phyloP scores from a whole-genome alignment of 768 basidiomycete genomes.

The Termitomyces titanicus region DNA sequence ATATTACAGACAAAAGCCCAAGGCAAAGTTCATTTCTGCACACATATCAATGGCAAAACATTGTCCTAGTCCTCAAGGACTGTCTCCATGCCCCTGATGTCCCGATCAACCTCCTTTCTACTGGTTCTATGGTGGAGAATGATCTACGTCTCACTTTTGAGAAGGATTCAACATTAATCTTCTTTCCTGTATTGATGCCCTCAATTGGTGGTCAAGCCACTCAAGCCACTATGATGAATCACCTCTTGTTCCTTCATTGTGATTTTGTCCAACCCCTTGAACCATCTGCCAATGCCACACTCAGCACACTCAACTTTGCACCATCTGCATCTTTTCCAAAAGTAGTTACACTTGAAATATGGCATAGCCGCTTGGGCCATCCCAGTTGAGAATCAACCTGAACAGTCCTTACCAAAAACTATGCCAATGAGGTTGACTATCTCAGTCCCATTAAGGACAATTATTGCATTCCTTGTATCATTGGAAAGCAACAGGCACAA shows the following conservation, averaged over 20 bases:
- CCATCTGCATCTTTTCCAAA: not conserved
- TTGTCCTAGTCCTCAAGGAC: not conserved
- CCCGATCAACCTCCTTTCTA: not conserved
- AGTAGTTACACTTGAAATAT: not conserved
- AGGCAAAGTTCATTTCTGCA: conserved; percentile 12
- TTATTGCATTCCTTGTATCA: not conserved
- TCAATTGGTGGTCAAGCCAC: not conserved
- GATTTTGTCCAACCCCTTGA: not conserved
- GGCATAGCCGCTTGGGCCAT: not conserved
- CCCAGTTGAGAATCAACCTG: not conserved
- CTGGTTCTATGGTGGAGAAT: conserved; percentile 9
- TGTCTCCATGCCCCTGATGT: not conserved
- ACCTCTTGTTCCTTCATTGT: not conserved
- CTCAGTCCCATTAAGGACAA: not conserved
- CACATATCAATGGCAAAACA: not conserved
- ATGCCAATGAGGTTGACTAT: not conserved
- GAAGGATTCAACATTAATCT: not conserved
- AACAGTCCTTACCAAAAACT: not conserved
- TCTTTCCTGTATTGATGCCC: not conserved
- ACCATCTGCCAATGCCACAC: not conserved
- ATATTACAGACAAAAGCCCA: not conserved
- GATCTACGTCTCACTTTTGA: not conserved
- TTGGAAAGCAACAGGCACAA: not conserved
- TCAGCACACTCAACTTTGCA: not conserved
- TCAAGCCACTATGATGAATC: not conserved